Evolutionary conservation across 176 grass and related monocot species (phyloP), one percentile per base, ranked within the genome.

Genomic region (Aechmea fasciata): DNA sequence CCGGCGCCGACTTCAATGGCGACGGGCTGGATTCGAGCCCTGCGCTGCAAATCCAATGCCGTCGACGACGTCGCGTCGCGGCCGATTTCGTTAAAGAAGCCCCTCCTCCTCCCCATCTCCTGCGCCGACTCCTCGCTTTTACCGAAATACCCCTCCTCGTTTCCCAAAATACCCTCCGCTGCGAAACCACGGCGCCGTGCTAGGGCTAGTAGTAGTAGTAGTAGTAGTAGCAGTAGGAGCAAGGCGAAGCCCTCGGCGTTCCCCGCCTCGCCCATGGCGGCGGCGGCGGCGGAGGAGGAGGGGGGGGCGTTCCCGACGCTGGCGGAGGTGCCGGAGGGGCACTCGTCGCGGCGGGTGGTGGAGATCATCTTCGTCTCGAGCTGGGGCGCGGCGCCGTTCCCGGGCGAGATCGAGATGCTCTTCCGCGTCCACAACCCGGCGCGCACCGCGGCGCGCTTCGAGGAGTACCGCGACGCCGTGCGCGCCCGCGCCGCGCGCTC

Each of bases 371-470:
- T 81, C 50, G 22, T 22, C 2, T 65, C 78, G 14, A 67, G 83
- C 20, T 85, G 78, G 83, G 2, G 4, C 3, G 1, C 18, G 17
- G 66, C 48, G 5, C 2, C 11, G 20, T 66, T 72, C 18, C 33
- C 74, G 0, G 68, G 63, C 41, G 50, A 55, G 54, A 72, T 85
- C 29, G 78, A 85, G 72, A 76, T 72, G 70, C 64, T 85, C 1
- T 85, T 85, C 83, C 83, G 78, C 11, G 64, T 85, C 57, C 83
- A 73, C 74, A 67, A 68, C 65, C 61, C 83, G 49, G 11, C 68
- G 1, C 78, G 78, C 11, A 73, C 69, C 22, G 78, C 73, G 69
- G 78, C 74, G 49, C 68, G 83, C 0, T 85, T 80, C 69, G 78
- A 85, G 73, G 73, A 73, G 68, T 74, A 57, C 63, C 78, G 78